Evolutionary conservation across 1,284 basidiomycete genomes (phyloP).

Genomic region (Sporisorium graminicola): DNA sequence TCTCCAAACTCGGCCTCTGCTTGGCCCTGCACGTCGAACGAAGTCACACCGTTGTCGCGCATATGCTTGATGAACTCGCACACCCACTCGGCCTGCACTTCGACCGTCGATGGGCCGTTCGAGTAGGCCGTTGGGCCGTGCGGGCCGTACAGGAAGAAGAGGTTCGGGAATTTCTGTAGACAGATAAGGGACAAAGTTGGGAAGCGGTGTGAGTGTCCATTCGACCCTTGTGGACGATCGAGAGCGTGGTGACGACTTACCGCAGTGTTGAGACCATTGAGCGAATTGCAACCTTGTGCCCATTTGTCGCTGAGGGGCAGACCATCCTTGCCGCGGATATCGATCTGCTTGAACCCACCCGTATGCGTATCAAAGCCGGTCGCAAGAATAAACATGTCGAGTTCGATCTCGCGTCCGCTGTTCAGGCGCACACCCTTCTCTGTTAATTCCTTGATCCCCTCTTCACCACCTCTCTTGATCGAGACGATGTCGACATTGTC

Average conservation of each 20-base stretch:
- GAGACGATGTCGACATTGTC: constrained; percentile 74
- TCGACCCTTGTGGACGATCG: too few species aligned
- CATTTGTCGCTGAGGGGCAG: constrained; percentile 52
- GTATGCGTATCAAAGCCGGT: constrained; percentile 68
- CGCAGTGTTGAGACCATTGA: constrained; percentile 52
- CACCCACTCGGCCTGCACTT: constrained; percentile 53
- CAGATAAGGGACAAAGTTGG: not conserved
- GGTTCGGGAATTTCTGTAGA: constrained; percentile 51
- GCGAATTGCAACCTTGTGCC: constrained; percentile 52
- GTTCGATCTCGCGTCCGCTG: constrained; percentile 69
- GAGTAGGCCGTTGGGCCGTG: constrained; percentile 53
- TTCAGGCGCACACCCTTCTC: constrained; percentile 73
- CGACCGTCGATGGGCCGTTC: constrained; percentile 52
- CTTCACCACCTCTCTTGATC: constrained; percentile 62
- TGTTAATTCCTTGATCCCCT: constrained; percentile 71
- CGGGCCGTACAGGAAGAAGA: constrained; percentile 60
- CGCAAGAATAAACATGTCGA: constrained; percentile 66
- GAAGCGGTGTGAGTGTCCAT: too few species aligned
- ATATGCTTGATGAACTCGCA: constrained; percentile 48
- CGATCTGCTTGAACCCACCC: constrained; percentile 59
- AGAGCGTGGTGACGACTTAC: constrained; percentile 21
- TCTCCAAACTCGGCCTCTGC: constrained; percentile 51
- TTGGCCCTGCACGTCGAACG: constrained; percentile 43
- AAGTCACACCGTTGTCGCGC: constrained; percentile 48
- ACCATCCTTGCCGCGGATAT: constrained; percentile 52